Conservation (phyloP, 2,329 filamentous ascomycete species). For the Colletotrichum filicis region DNA sequence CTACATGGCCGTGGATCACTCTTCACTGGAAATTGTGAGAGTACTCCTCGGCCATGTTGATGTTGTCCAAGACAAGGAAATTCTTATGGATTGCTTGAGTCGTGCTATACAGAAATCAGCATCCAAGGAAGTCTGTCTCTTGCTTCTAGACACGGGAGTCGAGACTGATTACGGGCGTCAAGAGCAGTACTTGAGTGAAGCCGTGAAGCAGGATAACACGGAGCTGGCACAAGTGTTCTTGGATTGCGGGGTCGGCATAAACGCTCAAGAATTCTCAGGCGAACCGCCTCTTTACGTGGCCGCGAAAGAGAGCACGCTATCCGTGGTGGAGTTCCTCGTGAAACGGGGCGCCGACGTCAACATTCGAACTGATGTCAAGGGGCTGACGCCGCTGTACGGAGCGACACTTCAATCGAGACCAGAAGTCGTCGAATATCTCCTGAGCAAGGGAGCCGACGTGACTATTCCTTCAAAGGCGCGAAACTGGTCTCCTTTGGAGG, state of each 20-base stretch:
- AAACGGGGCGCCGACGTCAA: not conserved
- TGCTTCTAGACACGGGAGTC: not conserved
- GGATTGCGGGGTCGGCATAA: not conserved
- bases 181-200: not conserved
- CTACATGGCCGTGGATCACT: not conserved
- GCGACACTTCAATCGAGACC: not conserved
- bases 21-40: not conserved
- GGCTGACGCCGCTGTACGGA: not conserved
- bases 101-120: not conserved
- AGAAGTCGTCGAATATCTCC: not conserved
- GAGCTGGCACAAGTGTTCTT: not conserved
- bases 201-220: not conserved
- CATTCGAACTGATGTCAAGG: not conserved
- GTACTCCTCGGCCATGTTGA: not conserved
- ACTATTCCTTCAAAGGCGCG: not conserved
- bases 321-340: not conserved
- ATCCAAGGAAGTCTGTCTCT: not conserved
- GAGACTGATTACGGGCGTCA: not conserved
- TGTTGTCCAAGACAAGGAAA: not conserved
- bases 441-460: not conserved
- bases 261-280: not conserved
- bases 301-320: not conserved
- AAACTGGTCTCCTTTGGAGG: not conserved
- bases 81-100: not conserved
- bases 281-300: not conserved